phyloP scores from a whole-genome alignment of 208 protist genomes.

The Acanthamoeba culbertsoni region DNA sequence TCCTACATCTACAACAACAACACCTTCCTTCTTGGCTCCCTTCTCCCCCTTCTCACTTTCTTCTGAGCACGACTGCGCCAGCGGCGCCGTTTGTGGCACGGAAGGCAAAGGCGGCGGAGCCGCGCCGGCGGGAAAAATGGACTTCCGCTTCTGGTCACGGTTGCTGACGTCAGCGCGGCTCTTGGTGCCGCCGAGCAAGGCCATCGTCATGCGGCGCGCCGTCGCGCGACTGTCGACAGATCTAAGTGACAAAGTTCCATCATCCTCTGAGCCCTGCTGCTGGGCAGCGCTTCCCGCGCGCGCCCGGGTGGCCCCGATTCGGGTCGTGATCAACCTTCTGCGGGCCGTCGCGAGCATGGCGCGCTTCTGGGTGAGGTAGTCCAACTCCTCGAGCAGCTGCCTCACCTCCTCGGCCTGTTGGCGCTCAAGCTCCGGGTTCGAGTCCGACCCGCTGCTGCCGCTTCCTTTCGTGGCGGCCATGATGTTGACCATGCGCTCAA shows the following conservation, averaged over 20 bases:
- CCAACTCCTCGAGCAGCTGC: neutral
- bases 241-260: too few species aligned
- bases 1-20: too few species aligned
- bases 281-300: neutral
- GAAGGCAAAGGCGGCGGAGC: neutral
- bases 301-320: neutral
- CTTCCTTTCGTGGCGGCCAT: neutral
- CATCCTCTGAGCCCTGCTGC: too few species aligned
- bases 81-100: neutral
- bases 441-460: neutral
- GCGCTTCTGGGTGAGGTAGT: neutral
- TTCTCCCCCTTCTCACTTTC: too few species aligned
- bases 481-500: neutral
- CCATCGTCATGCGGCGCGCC: neutral
- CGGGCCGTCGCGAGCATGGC: neutral
- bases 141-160: too few species aligned
- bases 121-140: neutral
- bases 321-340: neutral
- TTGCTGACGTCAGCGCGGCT: too few species aligned
- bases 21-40: too few species aligned
- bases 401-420: neutral
- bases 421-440: neutral
- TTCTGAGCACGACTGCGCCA: neutral
- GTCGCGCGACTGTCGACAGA: too few species aligned
- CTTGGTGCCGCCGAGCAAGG: neutral